These are phyloP conservation scores for Solanum etuberosum DNA, from an alignment of 257 asterid genomes.

Conservation along the genomic window DNA sequence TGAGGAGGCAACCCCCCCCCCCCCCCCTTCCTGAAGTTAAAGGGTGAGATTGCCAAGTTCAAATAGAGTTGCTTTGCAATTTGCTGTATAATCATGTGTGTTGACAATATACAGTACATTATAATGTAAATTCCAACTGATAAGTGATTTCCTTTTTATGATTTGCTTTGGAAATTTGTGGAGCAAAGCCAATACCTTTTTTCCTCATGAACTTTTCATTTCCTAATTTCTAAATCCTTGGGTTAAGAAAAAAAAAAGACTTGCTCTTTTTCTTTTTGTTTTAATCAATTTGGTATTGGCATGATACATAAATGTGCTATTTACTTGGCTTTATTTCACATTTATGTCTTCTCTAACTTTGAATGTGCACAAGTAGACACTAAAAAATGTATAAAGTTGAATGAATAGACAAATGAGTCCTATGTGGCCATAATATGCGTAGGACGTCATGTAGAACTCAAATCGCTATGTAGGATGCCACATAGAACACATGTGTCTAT, in stretches of 20 bases:
- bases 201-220: background rate
- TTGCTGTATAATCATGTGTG: background rate
- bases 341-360: background rate
- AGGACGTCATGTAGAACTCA: no score
- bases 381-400: no score
- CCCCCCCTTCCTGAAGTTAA: background rate
- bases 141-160: background rate
- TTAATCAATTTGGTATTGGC: background rate
- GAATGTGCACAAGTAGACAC: no score
- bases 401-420: no score
- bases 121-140: background rate
- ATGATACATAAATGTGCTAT: no score
- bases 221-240: background rate
- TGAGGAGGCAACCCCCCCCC: background rate
- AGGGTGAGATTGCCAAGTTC: background rate
- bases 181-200: background rate
- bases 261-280: background rate
- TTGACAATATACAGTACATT: background rate
- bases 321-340: background rate
- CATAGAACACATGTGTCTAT: no score
- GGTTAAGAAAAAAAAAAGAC: background rate
- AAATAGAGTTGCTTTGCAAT: background rate
- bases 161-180: background rate
- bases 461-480: no score
- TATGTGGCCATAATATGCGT: no score